phyloP scores from a whole-genome alignment of 2,329 filamentous ascomycete species.

The Gremmenia infestans region DNA sequence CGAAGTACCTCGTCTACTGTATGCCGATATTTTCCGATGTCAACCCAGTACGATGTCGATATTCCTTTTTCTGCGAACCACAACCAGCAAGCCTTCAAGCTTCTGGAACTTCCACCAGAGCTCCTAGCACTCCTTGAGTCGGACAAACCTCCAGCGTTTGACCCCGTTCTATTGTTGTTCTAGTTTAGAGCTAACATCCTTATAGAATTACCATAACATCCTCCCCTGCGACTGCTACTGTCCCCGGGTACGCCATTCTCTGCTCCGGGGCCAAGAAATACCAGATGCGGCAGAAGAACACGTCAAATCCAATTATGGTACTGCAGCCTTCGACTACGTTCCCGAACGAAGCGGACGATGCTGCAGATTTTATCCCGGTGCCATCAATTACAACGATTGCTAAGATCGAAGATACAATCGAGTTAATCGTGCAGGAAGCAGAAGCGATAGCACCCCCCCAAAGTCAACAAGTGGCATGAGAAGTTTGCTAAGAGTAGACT shows the following conservation, averaged over 20 bases:
- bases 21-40: constrained; percentile 4
- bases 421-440: constrained; percentile 45
- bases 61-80: constrained; percentile 48
- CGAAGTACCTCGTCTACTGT: neutral
- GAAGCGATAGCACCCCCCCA: constrained; percentile 27
- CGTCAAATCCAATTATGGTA: constrained; percentile 60
- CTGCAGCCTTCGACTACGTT: constrained; percentile 35
- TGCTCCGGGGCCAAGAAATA: constrained; percentile 49
- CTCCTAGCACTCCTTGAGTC: constrained; percentile 52
- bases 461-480: constrained; percentile 53
- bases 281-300: constrained; percentile 60
- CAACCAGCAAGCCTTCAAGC: constrained; percentile 48
- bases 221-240: constrained; percentile 30
- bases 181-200: no score
- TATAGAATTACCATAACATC: constrained; percentile 30
- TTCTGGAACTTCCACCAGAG: constrained; percentile 58
- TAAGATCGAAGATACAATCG: constrained; percentile 58
- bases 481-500: constrained; percentile 41
- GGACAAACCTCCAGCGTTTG: constrained; percentile 48
- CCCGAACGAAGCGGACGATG: constrained; percentile 18
- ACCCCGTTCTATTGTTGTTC: neutral
- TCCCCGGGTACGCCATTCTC: constrained; percentile 47
- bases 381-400: constrained; percentile 45
- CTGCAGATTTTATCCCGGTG: constrained; percentile 27
- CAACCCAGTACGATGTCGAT: constrained; percentile 33